A percentile compares a stretch with the other conserved stretches of the same genome.
phyloP scores from a whole-genome alignment of 345 rosid species.

The Leavenworthia alabamica region DNA sequence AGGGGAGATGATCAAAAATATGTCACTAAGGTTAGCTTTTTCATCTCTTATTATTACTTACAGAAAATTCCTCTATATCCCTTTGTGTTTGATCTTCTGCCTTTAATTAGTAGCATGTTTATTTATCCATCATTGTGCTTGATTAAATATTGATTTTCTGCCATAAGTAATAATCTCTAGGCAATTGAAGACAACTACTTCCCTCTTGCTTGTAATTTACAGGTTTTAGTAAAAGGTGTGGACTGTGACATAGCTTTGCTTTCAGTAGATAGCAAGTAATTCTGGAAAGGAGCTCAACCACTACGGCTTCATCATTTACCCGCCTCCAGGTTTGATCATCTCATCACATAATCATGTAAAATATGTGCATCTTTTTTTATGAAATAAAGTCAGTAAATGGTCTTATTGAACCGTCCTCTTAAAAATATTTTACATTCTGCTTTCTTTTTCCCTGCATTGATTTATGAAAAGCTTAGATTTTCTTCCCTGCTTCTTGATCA shows the following conservation, averaged over 20 bases:
- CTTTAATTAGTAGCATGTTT: not conserved
- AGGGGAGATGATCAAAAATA: conserved; percentile 95
- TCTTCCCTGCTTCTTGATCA: not conserved
- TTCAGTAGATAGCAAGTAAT: conserved; percentile 81
- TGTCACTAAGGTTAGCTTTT: conserved; percentile 65
- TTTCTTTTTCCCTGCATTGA: not conserved
- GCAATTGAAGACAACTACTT: too few species aligned
- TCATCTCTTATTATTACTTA: not conserved
- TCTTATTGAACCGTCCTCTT: not conserved
- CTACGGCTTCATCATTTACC: conserved; percentile 65
- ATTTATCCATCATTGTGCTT: not conserved
- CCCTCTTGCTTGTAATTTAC: conserved; percentile 28
- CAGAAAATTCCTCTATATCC: not conserved
- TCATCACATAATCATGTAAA: conserved; percentile 3
- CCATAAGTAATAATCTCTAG: too few species aligned
- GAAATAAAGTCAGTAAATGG: not conserved
- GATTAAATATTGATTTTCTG: too few species aligned
- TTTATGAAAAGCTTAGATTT: not conserved
- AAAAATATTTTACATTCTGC: not conserved
- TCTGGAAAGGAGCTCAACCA: conserved; percentile 89
- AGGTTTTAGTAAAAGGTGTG: conserved; percentile 91
- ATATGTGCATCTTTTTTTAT: not conserved
- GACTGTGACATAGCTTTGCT: conserved; percentile 98
- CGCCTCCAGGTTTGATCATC: conserved; percentile 64
- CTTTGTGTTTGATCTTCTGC: not conserved